A percentile compares a stretch with the other conserved stretches of the same genome.
Evolutionary conservation across 2,329 filamentous ascomycete genomes (phyloP).

Genomic region (Fonsecaea monophora): DNA sequence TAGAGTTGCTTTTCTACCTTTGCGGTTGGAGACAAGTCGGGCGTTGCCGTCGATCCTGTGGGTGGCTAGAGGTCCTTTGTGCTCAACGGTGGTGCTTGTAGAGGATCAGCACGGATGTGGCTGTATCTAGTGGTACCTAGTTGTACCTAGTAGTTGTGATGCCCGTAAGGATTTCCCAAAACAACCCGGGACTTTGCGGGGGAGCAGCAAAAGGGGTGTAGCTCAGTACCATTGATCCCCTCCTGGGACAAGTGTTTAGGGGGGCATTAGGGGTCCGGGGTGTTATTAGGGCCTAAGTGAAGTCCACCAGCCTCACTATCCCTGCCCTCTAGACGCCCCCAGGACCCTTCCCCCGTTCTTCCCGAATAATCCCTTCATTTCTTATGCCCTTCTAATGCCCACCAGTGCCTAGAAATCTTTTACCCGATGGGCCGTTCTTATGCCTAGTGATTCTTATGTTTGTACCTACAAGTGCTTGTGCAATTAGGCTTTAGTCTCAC

Average conservation of each 20-base stretch:
- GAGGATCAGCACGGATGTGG: neutral
- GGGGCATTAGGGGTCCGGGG: neutral
- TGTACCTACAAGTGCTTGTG: too few species aligned
- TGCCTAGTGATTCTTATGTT: neutral
- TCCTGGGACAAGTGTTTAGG: neutral
- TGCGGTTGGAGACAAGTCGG: neutral
- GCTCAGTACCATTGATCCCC: neutral
- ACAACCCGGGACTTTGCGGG: neutral
- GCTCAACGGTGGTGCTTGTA: neutral
- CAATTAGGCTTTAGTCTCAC: too few species aligned
- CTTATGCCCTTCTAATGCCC: too few species aligned
- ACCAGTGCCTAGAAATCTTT: neutral
- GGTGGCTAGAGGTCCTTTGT: neutral
- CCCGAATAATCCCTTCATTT: constrained; percentile 1
- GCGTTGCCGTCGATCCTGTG: neutral
- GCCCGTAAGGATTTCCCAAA: neutral
- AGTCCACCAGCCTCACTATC: too few species aligned
- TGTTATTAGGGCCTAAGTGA: neutral
- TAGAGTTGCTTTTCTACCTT: neutral
- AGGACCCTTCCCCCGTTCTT: neutral
- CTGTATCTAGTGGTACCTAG: neutral
- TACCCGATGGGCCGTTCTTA: neutral
- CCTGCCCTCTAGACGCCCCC: too few species aligned
- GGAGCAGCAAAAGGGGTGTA: neutral
- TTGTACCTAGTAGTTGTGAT: neutral